Evolutionary conservation across 2,329 filamentous ascomycete genomes (phyloP), one percentile per base, ranked within the genome.

Genomic region (Fusarium sp.): DNA sequence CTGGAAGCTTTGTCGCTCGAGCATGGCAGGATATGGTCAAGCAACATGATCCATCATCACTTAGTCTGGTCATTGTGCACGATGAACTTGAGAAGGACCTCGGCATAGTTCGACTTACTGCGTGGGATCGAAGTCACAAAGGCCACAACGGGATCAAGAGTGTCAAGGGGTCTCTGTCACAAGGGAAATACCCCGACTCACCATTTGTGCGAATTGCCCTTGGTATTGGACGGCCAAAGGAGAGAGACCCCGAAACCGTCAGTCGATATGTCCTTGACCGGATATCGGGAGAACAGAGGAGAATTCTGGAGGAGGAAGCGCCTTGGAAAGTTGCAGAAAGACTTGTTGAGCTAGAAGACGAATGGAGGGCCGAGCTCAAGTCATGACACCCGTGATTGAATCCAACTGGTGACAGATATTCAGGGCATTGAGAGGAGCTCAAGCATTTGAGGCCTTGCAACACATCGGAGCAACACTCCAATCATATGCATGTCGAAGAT

Each of bases 161-260:
- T 78, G 86, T 92, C 61, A 87, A 90, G 65, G 83, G 85, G 20
- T 84, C 80, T 60, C 74, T 94, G 27, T 80, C 80, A 3, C 82
- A 84, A 7, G 77, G 74, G 0, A 82, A 85, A 10, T 88, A 85
- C 58, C 81, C 82, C 3, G 79, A 75, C 1, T 82, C 84, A 0
- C 83, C 81, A 16, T 89, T 85, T 85, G 87, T 81, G 73, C 87
- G 94, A 68, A 90, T 98, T 60, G 92, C 93, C 0, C 85, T 98
- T 14, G 97, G 97, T 0, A 98, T 98, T 84, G 95, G 94, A n/a
- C 86, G 97, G 54, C 96, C 96, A 0, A 86, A 85, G 54, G 92
- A 88, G 71, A 88, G 95, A 72, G 91, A 94, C 59, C 85, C 87
- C 25, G 84, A 85, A 42, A 90, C 89, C 3, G 95, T 98, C 11